phyloP scores from a whole-genome alignment of 2,329 filamentous ascomycete genomes.

The Paracamarosporium sp. region DNA sequence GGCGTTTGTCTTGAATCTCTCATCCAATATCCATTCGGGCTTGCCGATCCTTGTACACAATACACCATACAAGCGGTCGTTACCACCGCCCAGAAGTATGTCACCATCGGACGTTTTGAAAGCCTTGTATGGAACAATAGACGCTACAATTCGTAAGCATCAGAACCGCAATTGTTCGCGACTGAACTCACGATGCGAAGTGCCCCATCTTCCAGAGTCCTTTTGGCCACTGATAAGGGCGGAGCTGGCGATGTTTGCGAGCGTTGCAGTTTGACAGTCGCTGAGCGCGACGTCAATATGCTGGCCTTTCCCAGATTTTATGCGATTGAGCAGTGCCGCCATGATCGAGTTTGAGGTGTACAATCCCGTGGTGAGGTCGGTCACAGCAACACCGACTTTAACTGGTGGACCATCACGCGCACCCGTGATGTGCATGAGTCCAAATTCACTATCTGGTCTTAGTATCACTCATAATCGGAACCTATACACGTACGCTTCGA shows the following conservation, averaged over 20 bases:
- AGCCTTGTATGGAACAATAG: slow-evolving; percentile 92
- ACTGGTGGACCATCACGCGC: slow-evolving; percentile 86
- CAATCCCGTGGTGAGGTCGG: slow-evolving; percentile 90
- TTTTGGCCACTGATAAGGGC: slow-evolving; percentile 86
- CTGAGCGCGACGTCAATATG: slow-evolving; percentile 91
- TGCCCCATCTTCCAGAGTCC: slow-evolving; percentile 92
- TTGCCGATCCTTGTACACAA: slow-evolving; percentile 64
- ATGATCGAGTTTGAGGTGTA: slow-evolving; percentile 97
- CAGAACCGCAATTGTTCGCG: neutral
- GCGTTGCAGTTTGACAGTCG: slow-evolving; percentile 92
- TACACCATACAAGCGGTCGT: slow-evolving; percentile 67
- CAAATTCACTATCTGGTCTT: slow-evolving; percentile 70
- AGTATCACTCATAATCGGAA: slow-evolving; percentile 4
- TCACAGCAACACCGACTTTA: slow-evolving; percentile 97
- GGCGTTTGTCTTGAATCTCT: slow-evolving; percentile 65
- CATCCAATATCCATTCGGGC: slow-evolving; percentile 64
- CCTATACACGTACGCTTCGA: slow-evolving; percentile 70
- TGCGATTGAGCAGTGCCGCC: slow-evolving; percentile 83
- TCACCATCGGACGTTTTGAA: slow-evolving; percentile 72
- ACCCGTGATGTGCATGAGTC: slow-evolving; percentile 98
- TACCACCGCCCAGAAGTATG: slow-evolving; percentile 69
- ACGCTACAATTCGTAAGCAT: slow-evolving; percentile 63
- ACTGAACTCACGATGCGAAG: slow-evolving; percentile 78
- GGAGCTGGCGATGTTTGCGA: slow-evolving; percentile 95
- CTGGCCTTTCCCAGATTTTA: slow-evolving; percentile 79